A percentile compares a stretch with the other conserved stretches of the same genome.
Conservation (phyloP, 768 basidiomycete species). For the Trametes villosa region DNA sequence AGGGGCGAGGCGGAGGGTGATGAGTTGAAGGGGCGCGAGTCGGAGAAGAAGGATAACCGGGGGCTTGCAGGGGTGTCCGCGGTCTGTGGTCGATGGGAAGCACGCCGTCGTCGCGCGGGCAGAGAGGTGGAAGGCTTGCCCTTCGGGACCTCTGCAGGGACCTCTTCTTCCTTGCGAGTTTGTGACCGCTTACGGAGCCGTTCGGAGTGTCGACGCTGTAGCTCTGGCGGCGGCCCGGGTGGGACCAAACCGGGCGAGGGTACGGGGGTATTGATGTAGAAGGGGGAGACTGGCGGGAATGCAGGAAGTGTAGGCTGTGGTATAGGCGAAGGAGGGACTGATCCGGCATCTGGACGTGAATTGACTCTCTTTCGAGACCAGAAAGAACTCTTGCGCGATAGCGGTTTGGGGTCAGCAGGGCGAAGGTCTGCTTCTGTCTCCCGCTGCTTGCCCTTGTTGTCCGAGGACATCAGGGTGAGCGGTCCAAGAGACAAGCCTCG, state of each 20-base stretch:
- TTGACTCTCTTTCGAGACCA: slow-evolving; percentile 58
- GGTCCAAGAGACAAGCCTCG: slow-evolving; percentile 65
- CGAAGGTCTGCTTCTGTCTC: slow-evolving; percentile 37
- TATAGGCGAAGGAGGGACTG: slow-evolving; percentile 35
- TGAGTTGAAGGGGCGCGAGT: slow-evolving; percentile 21
- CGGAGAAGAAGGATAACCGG: slow-evolving; percentile 22
- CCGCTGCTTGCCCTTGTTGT: slow-evolving; percentile 48
- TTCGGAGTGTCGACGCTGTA: slow-evolving; percentile 52
- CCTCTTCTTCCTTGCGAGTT: slow-evolving; percentile 19
- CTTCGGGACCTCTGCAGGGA: slow-evolving; percentile 4
- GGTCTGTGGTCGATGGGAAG: slow-evolving; percentile 30
- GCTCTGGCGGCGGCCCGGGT: slow-evolving; percentile 33
- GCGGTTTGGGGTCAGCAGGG: slow-evolving; percentile 41
- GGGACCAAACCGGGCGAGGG: slow-evolving; percentile 29
- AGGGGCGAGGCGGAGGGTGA: slow-evolving; percentile 27
- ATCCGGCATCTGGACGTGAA: slow-evolving; percentile 30
- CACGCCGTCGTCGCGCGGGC: slow-evolving; percentile 20
- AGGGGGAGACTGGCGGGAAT: slow-evolving; percentile 49
- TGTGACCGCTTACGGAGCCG: slow-evolving; percentile 22
- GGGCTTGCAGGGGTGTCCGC: slow-evolving; percentile 28
- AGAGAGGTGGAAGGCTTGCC: slow-evolving; percentile 12
- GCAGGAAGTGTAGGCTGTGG: slow-evolving; percentile 40
- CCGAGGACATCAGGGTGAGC: slow-evolving; percentile 42
- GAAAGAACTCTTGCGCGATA: slow-evolving; percentile 67
- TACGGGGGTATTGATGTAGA: slow-evolving; percentile 39